phyloP scores from a whole-genome alignment of 306 rosid genomes.

The Inga leiocalycina region DNA sequence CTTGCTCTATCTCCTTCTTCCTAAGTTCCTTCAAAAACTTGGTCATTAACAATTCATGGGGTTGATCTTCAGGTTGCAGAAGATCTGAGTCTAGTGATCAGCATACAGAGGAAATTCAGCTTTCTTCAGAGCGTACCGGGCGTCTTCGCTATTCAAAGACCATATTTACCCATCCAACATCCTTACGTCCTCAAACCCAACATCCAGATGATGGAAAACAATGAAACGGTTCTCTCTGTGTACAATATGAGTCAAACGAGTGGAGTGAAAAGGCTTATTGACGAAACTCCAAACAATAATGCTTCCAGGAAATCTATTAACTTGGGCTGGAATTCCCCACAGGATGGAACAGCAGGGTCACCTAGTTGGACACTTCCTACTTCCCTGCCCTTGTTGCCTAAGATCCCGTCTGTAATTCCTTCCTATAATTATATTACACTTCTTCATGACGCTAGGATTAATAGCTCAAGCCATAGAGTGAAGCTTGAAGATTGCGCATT shows the following conservation, averaged over 20 bases:
- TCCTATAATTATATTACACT: slow-evolving; percentile 27
- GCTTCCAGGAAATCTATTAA: slow-evolving; percentile 57
- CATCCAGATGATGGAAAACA: slow-evolving; percentile 45
- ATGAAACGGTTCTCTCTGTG: slow-evolving; percentile 43
- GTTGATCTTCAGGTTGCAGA: slow-evolving; percentile 56
- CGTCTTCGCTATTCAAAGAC: slow-evolving; percentile 71
- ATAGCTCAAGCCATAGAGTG: slow-evolving; percentile 32
- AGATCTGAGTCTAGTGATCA: slow-evolving; percentile 73
- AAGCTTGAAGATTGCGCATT: slow-evolving; percentile 39
- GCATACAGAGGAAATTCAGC: slow-evolving; percentile 78
- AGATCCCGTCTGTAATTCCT: slow-evolving; percentile 44
- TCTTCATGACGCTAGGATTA: slow-evolving; percentile 34
- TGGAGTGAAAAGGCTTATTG: slow-evolving; percentile 52
- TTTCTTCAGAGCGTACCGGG: slow-evolving; percentile 85
- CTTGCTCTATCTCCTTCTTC: slow-evolving; percentile 19
- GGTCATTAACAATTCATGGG: not conserved
- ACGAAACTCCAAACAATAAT: slow-evolving; percentile 44
- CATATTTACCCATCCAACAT: slow-evolving; percentile 62
- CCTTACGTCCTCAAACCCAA: slow-evolving; percentile 62
- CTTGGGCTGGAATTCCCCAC: slow-evolving; percentile 66
- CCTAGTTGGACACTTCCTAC: slow-evolving; percentile 55
- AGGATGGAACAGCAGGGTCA: slow-evolving; percentile 43
- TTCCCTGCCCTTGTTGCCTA: slow-evolving; percentile 53
- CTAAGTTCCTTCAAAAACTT: slow-evolving; percentile 16
- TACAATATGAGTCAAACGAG: slow-evolving; percentile 37